phyloP scores from a whole-genome alignment of 257 asterid species.

The Rehmannia glutinosa region DNA sequence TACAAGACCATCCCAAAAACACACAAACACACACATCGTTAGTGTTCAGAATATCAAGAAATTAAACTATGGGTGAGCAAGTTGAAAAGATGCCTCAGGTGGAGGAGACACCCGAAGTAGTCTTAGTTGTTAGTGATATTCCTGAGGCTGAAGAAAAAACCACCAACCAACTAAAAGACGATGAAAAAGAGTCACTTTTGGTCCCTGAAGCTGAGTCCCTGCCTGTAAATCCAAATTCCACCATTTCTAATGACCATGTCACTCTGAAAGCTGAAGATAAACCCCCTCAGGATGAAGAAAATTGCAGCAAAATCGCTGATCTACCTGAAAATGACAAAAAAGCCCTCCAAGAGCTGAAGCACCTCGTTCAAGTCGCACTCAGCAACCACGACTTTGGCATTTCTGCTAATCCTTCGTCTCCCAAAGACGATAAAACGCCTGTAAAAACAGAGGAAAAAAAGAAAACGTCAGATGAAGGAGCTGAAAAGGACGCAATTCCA shows the following conservation, averaged over 20 bases:
- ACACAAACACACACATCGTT: too few species aligned
- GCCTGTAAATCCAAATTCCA: background rate
- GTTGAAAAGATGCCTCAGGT: too few species aligned
- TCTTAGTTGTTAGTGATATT: constrained; percentile 8
- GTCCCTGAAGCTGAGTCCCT: background rate
- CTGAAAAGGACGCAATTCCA: too few species aligned
- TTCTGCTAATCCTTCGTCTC: background rate
- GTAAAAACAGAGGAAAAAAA: too few species aligned
- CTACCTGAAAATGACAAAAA: constrained; percentile 17
- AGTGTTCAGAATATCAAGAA: too few species aligned
- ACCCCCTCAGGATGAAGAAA: too few species aligned
- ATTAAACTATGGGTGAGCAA: too few species aligned
- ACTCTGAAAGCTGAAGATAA: background rate
- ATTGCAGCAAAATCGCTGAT: background rate
- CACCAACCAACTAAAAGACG: too few species aligned
- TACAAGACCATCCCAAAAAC: too few species aligned
- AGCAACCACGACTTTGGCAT: constrained; percentile 8
- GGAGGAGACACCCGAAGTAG: background rate
- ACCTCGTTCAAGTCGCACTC: constrained; percentile 19
- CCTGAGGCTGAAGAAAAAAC: constrained; percentile 14
- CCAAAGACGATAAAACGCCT: background rate
- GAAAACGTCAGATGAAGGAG: too few species aligned
- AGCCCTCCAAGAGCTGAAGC: constrained; percentile 26
- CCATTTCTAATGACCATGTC: background rate
- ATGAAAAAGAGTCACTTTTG: constrained; percentile 1